phyloP scores from a whole-genome alignment of 176 grass and related monocot genomes.

The Avena sativa region DNA sequence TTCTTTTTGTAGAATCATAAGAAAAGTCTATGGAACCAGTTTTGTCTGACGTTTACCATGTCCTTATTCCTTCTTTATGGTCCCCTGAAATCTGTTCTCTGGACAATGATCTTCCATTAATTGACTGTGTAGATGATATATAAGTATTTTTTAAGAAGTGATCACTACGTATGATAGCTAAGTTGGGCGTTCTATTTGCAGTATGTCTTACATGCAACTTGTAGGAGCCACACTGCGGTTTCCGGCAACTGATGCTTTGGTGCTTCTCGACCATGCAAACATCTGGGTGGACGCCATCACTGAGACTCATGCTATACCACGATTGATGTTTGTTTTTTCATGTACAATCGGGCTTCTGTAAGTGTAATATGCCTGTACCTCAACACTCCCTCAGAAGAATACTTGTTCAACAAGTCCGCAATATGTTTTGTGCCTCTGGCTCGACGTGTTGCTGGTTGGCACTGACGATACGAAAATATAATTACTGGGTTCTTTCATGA shows the following conservation, averaged over 20 bases:
- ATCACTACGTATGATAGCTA: neutral
- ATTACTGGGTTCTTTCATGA: neutral
- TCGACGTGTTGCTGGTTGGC: too few species aligned
- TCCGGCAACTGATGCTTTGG: neutral
- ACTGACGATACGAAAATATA: neutral
- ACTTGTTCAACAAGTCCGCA: neutral
- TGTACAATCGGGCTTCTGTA: neutral
- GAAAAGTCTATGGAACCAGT: neutral
- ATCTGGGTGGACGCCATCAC: neutral
- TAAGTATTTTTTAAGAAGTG: neutral
- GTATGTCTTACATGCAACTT: conserved; percentile 1
- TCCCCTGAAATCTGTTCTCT: neutral
- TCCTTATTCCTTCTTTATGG: neutral
- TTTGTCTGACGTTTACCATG: neutral
- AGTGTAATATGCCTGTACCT: neutral
- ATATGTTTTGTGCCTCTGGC: too few species aligned
- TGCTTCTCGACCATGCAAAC: neutral
- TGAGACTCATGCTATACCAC: neutral
- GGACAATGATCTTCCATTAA: neutral
- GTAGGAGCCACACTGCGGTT: neutral
- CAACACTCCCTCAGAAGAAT: neutral
- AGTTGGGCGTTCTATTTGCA: neutral
- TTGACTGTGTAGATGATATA: neutral
- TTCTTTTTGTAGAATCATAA: conserved; percentile 10
- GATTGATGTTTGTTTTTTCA: neutral